Conservation (phyloP, 768 basidiomycete species). For the Flagelloscypha sp. region DNA sequence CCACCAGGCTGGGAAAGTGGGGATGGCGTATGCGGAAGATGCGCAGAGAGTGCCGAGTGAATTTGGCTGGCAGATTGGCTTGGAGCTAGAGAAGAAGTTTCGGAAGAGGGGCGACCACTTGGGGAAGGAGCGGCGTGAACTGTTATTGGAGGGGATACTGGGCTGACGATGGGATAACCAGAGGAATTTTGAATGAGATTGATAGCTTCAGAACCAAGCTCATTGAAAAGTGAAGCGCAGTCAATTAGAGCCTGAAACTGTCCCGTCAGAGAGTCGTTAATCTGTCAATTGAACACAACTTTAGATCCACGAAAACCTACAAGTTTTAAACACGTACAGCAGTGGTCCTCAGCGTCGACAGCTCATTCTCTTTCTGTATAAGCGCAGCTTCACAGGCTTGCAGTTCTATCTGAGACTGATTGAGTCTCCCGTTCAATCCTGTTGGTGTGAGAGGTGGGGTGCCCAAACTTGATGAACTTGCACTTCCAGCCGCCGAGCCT, state of each 20-base stretch:
- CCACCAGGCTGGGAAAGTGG: no score
- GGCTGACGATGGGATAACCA: neutral
- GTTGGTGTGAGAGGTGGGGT: no score
- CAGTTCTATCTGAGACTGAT: conserved; percentile 71
- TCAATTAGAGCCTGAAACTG: conserved; percentile 61
- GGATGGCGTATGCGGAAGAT: conserved; percentile 13
- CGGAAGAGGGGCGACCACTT: conserved; percentile 32
- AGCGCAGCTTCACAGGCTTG: conserved; percentile 78
- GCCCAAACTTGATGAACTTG: no score
- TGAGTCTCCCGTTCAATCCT: no score
- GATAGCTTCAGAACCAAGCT: conserved; percentile 58
- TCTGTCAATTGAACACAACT: no score
- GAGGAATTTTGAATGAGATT: conserved; percentile 12
- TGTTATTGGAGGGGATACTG: neutral
- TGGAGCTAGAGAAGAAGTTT: conserved; percentile 61
- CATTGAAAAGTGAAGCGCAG: conserved; percentile 61
- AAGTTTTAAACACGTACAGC: conserved; percentile 55
- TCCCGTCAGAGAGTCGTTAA: no score
- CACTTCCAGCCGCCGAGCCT: no score
- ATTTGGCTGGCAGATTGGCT: conserved; percentile 69
- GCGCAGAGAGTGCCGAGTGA: conserved; percentile 6
- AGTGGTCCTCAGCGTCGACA: conserved; percentile 42
- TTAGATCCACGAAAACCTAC: no score
- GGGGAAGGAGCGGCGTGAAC: conserved; percentile 19
- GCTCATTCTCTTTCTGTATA: conserved; percentile 58